These are phyloP conservation scores for Triglochin maritima DNA, from an alignment of 106 monocot genomes.

Conservation along the genomic window DNA sequence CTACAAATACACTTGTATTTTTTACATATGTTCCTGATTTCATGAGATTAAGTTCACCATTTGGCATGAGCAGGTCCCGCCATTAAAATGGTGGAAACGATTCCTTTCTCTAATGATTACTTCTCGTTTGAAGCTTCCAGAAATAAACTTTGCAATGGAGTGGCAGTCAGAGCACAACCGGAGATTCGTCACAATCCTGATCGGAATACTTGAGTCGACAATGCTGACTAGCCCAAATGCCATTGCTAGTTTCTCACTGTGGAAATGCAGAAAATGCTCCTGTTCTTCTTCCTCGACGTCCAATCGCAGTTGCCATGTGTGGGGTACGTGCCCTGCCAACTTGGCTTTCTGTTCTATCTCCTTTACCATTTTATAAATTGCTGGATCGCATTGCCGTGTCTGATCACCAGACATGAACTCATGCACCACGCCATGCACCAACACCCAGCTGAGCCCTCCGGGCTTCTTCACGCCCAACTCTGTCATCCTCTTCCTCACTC, in stretches of 20 bases:
- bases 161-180: conserved; percentile 9
- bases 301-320: conserved; percentile 8
- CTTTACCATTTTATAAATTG: conserved; percentile 3
- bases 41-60: too few relatives aligned
- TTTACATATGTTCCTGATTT: too few relatives aligned
- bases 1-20: too few relatives aligned
- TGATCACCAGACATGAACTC: conserved; percentile 13
- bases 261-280: conserved; percentile 7
- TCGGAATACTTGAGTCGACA: not conserved
- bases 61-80: conserved; percentile 6
- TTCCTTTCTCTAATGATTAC: conserved; percentile 8
- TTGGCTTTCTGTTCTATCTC: conserved; percentile 4
- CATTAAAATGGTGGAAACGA: conserved; percentile 12
- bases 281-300: conserved; percentile 24
- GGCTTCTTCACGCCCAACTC: conserved; percentile 10
- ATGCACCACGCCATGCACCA: conserved; percentile 7
- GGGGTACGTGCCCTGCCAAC: conserved; percentile 1
- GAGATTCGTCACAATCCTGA: conserved; percentile 6
- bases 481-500: conserved; percentile 18
- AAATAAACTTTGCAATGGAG: conserved; percentile 6
- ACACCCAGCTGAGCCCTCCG: conserved; percentile 20
- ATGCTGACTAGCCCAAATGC: conserved; percentile 7
- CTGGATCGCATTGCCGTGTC: conserved; percentile 1
- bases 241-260: conserved; percentile 19
- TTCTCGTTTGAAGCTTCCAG: not conserved